Evolutionary conservation across 768 basidiomycete species (phyloP), one percentile per base, ranked within the genome.

Genomic region (Dictyophora rubrovolvata): DNA sequence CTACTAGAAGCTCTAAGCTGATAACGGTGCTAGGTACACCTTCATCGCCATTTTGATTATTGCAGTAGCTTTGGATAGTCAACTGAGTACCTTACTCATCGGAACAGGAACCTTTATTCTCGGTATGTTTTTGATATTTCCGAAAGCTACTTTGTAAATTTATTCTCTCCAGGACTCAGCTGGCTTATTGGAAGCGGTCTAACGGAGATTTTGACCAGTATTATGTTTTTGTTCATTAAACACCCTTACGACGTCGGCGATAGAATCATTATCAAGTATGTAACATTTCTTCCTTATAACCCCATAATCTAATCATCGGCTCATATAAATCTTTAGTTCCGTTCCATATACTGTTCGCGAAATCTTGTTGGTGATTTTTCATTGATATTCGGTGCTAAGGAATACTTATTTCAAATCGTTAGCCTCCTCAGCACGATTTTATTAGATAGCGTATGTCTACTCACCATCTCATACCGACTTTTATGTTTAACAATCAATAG

Each of bases 201-300:
- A 61, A 81, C 88, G 62, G 89, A 93, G 69, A 83, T 93, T 49
- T 76, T 94, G 57, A 83, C 82, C 5, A 85, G 86, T 60, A 89
- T 93, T 69, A 92, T 94, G 67, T 94, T 96, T 79, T 76, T 96
- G 28, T 93, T 94, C 72, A 78, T 92, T 69, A 89, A 89, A 66
- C 85, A 88, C 67, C 86, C 86, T 0, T 88, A 85, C 74, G 88
- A 90, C 69, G 87, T 90, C 22, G 86, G 87, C 22, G 89, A 92
- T 71, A 73, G 85, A 50, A 78, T 94, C 53, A 72, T 70, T 42
- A 72, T 79, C 55, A 75, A 76, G 66, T 69, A 60, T 20, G 64
- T 65, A 36, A 48, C 50, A 20, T 62, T 61, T 54, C 47, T 49
- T 71, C 54, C 62, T 86, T 50, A 71, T 48, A 17, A 57, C n/a